Percentiles rank a stretch among this genome's conserved stretches.
Evolutionary conservation across 805 yeast genomes (phyloP).

Genomic region (Yamadazyma paraphyllophila): DNA sequence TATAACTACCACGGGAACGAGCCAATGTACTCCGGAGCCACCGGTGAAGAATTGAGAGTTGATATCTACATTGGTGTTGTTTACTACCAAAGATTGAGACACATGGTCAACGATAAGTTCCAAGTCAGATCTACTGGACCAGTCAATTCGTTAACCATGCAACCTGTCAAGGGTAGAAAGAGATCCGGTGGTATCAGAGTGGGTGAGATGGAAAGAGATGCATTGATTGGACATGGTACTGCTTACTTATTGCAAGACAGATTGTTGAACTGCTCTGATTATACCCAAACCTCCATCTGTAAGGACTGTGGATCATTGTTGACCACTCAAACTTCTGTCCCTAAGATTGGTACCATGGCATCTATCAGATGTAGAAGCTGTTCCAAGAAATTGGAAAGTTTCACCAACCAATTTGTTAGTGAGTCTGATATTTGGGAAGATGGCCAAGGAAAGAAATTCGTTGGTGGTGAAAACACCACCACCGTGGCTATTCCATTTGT

Average conservation of each 20-base stretch:
- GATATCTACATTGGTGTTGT: constrained; percentile 97
- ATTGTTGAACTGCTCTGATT: constrained; percentile 90
- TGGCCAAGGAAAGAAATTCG: constrained; percentile 87
- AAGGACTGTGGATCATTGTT: constrained; percentile 90
- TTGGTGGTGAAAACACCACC: constrained; percentile 92
- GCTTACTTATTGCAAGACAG: constrained; percentile 93
- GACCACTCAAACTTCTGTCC: constrained; percentile 86
- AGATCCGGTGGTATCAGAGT: constrained; percentile 99
- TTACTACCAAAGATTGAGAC: constrained; percentile 96
- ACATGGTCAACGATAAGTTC: constrained; percentile 99
- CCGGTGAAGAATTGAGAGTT: constrained; percentile 95
- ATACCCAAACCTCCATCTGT: constrained; percentile 87
- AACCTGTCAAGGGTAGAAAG: constrained; percentile 99
- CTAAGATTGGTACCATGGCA: constrained; percentile 81
- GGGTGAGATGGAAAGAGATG: constrained; percentile 99
- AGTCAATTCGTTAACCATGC: constrained; percentile 94
- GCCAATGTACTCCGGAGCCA: constrained; percentile 98
- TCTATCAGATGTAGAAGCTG: constrained; percentile 88
- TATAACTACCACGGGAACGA: constrained; percentile 98
- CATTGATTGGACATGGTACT: constrained; percentile 96
- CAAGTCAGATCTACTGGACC: constrained; percentile 99
- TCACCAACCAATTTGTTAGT: constrained; percentile 49
- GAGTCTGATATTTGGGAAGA: constrained; percentile 93
- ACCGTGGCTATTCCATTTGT: constrained; percentile 97
- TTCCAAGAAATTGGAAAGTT: constrained; percentile 65